Evolutionary conservation across 73 alveolate genomes (phyloP).

Genomic region (Halteria grandinella): DNA sequence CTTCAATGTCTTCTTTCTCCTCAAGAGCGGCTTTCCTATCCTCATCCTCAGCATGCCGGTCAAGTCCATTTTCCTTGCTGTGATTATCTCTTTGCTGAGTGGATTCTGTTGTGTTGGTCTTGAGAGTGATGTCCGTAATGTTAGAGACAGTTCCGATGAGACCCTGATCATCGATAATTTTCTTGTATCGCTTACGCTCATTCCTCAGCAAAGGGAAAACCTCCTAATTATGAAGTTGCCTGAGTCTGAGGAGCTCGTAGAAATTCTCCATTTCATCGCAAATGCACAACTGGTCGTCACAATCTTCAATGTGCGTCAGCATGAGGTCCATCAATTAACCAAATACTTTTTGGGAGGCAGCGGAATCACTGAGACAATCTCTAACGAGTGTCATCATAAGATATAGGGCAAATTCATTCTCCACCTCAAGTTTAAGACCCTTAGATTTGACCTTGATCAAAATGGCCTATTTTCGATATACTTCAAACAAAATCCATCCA

Average conservation of each 20-base stretch:
- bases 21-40: not conserved
- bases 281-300: constrained; percentile 22
- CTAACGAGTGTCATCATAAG: not conserved
- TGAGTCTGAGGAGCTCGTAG: constrained; percentile 2
- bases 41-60: not conserved
- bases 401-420: constrained; percentile 1
- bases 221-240: not conserved
- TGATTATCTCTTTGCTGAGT: not conserved
- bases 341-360: not conserved
- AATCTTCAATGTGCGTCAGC: not conserved
- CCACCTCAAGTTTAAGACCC: constrained; percentile 1
- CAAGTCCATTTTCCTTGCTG: not conserved
- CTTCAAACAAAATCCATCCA: not conserved
- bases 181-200: constrained; percentile 1
- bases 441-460: not conserved
- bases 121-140: constrained; percentile 3
- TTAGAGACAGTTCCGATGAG: constrained; percentile 7
- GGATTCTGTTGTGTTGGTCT: not conserved
- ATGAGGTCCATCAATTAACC: constrained; percentile 16
- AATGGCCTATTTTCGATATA: not conserved
- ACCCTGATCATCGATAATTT: constrained; percentile 8
- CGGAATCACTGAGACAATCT: not conserved
- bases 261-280: constrained; percentile 22
- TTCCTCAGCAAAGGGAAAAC: not conserved
- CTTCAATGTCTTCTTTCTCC: not conserved